A percentile compares a stretch with the other conserved stretches of the same genome.
Conservation (phyloP, 2,329 filamentous ascomycete genomes). For the Fusarium mundagurra region DNA sequence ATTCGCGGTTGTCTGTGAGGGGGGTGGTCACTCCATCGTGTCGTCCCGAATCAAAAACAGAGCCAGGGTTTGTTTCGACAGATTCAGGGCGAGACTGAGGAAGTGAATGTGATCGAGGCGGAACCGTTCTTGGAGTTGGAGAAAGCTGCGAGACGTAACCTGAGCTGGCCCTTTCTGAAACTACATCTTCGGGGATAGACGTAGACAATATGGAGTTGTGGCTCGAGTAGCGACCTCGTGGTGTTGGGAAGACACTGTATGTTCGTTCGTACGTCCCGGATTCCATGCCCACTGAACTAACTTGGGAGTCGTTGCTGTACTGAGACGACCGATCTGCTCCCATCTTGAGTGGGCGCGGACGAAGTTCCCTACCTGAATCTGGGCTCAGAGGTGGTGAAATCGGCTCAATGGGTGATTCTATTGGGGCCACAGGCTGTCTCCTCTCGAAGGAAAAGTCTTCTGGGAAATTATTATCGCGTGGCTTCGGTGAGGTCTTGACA, state of each 20-base stretch:
- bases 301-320: slow-evolving; percentile 35
- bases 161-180: slow-evolving; percentile 31
- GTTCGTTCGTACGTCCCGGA: slow-evolving; percentile 30
- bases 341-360: slow-evolving; percentile 36
- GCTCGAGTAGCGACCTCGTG: slow-evolving; percentile 36
- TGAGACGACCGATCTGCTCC: slow-evolving; percentile 35
- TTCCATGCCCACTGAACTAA: slow-evolving; percentile 37
- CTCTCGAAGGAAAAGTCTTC: slow-evolving; percentile 41
- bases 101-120: slow-evolving; percentile 28
- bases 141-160: slow-evolving; percentile 29
- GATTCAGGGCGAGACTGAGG: slow-evolving; percentile 41
- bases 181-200: slow-evolving; percentile 42
- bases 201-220: slow-evolving; percentile 38
- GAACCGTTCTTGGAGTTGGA: slow-evolving; percentile 21
- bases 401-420: slow-evolving; percentile 38
- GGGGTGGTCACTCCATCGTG: slow-evolving; percentile 34
- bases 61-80: slow-evolving; percentile 37
- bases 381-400: slow-evolving; percentile 39
- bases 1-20: slow-evolving; percentile 36
- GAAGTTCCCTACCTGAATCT: slow-evolving; percentile 18
- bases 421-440: slow-evolving; percentile 35
- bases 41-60: slow-evolving; percentile 38
- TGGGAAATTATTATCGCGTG: slow-evolving; percentile 30
- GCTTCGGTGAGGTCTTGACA: slow-evolving; percentile 23
- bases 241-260: slow-evolving; percentile 40